These are phyloP conservation scores for Wickerhamiella dianesei DNA, from an alignment of 805 yeast genomes.

Conservation along the genomic window DNA sequence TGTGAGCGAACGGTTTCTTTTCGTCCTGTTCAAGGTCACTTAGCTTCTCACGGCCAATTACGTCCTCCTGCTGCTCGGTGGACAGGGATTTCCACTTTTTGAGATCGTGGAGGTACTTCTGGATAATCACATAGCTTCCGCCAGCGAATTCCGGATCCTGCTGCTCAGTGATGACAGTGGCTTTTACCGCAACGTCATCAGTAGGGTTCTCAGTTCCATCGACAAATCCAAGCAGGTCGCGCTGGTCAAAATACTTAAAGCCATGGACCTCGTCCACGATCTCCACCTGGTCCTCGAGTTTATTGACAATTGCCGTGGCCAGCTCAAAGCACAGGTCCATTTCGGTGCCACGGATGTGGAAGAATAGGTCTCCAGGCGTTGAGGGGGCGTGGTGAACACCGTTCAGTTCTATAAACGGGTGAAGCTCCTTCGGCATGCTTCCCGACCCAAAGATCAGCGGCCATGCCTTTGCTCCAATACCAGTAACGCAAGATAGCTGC, in stretches of 20 bases:
- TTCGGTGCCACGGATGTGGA: conserved; percentile 16
- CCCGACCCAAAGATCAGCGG: conserved; percentile 5
- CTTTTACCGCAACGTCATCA: conserved; percentile 7
- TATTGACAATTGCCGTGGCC: conserved; percentile 9
- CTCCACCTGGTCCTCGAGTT: conserved; percentile 12
- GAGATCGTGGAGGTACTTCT: conserved; percentile 18
- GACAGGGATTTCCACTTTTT: conserved; percentile 14
- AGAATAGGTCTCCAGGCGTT: conserved; percentile 19
- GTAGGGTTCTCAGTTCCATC: conserved; percentile 20
- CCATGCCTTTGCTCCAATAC: conserved; percentile 17
- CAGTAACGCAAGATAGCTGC: conserved; percentile 6
- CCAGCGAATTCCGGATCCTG: conserved; percentile 10
- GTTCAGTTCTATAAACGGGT: conserved; percentile 15
- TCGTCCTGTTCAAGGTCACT: conserved; percentile 15
- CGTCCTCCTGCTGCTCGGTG: conserved; percentile 15
- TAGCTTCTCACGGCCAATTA: conserved; percentile 18
- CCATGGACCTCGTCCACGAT: conserved; percentile 19
- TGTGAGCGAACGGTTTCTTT: conserved; percentile 25
- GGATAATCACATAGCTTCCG: conserved; percentile 19
- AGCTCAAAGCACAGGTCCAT: conserved; percentile 18
- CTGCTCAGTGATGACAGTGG: conserved; percentile 9
- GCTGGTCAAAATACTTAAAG: conserved; percentile 17
- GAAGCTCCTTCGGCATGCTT: conserved; percentile 15
- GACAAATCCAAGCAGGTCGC: conserved; percentile 19
- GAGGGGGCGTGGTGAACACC: conserved; percentile 17